Evolutionary conservation across 83 land plant species (phyloP).

Genomic region (Picea abies): DNA sequence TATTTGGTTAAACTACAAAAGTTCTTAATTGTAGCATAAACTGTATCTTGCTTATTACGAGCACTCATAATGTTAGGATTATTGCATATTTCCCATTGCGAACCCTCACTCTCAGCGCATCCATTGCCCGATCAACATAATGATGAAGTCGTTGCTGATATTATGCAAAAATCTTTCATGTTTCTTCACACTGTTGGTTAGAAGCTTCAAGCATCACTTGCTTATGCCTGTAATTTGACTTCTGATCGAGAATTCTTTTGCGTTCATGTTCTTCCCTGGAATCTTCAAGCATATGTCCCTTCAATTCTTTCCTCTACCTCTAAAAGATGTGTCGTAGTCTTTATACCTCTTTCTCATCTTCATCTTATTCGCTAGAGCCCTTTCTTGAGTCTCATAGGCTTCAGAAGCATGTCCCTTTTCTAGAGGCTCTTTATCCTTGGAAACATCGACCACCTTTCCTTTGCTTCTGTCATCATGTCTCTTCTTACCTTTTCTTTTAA

Average conservation of each 20-base stretch:
- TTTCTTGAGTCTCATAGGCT: constrained; percentile 54
- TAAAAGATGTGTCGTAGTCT: constrained; percentile 26
- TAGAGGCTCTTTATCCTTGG: constrained; percentile 19
- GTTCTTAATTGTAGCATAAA: no score
- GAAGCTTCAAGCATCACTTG: no score
- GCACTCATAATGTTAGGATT: no score
- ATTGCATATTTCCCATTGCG: no score
- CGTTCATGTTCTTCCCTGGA: constrained; percentile 89
- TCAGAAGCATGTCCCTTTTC: constrained; percentile 26
- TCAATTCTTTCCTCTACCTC: constrained; percentile 80
- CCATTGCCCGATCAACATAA: no score
- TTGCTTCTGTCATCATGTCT: constrained; percentile 21
- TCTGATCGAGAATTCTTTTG: constrained; percentile 78
- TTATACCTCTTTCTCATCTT: constrained; percentile 62
- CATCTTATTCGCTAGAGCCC: constrained; percentile 74
- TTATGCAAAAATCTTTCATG: no score
- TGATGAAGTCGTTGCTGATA: no score
- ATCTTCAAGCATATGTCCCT: constrained; percentile 75
- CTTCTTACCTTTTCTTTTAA: constrained; percentile 12
- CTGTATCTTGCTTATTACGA: no score
- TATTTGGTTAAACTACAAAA: no score
- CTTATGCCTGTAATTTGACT: constrained; percentile 65
- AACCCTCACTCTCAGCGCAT: no score
- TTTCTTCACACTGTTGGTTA: no score
- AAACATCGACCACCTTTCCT: background rate